Percentiles rank a stretch among this genome's conserved stretches.
These are phyloP conservation scores for Dendrocalamus latiflorus DNA, from an alignment of 202 grass and related monocot genomes.

Conservation along the genomic window DNA sequence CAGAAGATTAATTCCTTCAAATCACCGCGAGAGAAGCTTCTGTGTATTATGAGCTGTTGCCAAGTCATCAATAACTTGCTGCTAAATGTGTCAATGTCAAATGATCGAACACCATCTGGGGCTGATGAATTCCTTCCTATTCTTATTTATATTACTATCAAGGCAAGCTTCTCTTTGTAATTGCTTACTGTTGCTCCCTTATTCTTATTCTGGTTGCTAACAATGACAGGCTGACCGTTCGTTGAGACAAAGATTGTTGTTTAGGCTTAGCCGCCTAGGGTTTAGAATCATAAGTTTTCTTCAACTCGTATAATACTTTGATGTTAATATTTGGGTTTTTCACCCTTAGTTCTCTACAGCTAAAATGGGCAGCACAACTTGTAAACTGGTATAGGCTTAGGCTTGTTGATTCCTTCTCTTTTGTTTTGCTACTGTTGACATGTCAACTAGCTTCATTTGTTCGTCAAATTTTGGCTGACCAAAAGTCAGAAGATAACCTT, in stretches of 20 bases:
- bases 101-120: slow-evolving; percentile 53
- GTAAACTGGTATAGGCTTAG: not conserved
- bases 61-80: slow-evolving; percentile 97
- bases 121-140: slow-evolving; percentile 96
- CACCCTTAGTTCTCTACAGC: not conserved
- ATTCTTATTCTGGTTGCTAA: not conserved
- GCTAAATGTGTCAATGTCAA: slow-evolving; percentile 73
- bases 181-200: slow-evolving; percentile 26
- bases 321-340: not conserved
- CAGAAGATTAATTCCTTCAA: slow-evolving; percentile 91
- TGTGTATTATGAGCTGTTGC: slow-evolving; percentile 85
- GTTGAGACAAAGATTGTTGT: not conserved
- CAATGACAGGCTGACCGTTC: not conserved
- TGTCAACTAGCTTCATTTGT: not conserved
- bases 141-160: slow-evolving; percentile 89
- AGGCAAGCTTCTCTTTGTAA: slow-evolving; percentile 51
- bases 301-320: not conserved
- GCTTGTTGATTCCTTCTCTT: not conserved
- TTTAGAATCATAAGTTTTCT: not conserved
- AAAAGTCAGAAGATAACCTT: not conserved
- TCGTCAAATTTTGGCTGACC: not conserved
- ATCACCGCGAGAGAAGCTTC: slow-evolving; percentile 78
- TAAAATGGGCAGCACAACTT: not conserved
- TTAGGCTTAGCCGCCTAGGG: not conserved
- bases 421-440: not conserved